A percentile compares a stretch with the other conserved stretches of the same genome.
These are phyloP conservation scores for Lodderomyces theae DNA, from an alignment of 1,139 yeast species.

Conservation along the genomic window DNA sequence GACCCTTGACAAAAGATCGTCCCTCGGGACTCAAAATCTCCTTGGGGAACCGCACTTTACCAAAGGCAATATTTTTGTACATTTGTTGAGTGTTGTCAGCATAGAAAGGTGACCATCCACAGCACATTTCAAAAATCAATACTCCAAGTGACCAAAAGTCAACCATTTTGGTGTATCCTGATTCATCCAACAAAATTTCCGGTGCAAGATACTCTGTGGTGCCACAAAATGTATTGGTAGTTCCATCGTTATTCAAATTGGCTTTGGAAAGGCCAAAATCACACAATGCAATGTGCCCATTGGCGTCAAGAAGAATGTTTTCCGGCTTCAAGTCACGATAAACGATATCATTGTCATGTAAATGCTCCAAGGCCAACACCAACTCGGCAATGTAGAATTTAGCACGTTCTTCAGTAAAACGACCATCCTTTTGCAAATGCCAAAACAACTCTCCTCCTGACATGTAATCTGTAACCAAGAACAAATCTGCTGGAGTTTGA, in stretches of 20 bases:
- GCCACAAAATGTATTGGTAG: slow-evolving; percentile 96
- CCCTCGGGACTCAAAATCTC: slow-evolving; percentile 92
- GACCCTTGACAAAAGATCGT: slow-evolving; percentile 89
- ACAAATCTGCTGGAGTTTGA: slow-evolving; percentile 89
- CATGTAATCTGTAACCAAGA: slow-evolving; percentile 95
- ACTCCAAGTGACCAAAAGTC: slow-evolving; percentile 87
- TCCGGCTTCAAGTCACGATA: slow-evolving; percentile 96
- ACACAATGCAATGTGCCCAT: slow-evolving; percentile 94
- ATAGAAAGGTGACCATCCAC: slow-evolving; percentile 99
- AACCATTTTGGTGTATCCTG: slow-evolving; percentile 83
- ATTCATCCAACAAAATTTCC: slow-evolving; percentile 75
- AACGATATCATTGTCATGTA: slow-evolving; percentile 89
- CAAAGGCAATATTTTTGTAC: slow-evolving; percentile 98
- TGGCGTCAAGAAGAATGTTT: slow-evolving; percentile 87
- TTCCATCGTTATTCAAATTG: slow-evolving; percentile 79
- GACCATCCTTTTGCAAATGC: slow-evolving; percentile 95
- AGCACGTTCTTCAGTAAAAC: slow-evolving; percentile 89
- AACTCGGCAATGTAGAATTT: slow-evolving; percentile 95
- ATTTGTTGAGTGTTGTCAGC: slow-evolving; percentile 97
- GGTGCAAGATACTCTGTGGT: slow-evolving; percentile 92
- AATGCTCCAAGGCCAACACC: slow-evolving; percentile 84
- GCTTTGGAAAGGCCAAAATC: slow-evolving; percentile 97
- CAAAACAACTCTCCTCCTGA: slow-evolving; percentile 97
- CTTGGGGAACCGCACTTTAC: slow-evolving; percentile 94
- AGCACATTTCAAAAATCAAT: slow-evolving; percentile 82